phyloP scores from a whole-genome alignment of 306 rosid genomes.

The Nissolia schottii region DNA sequence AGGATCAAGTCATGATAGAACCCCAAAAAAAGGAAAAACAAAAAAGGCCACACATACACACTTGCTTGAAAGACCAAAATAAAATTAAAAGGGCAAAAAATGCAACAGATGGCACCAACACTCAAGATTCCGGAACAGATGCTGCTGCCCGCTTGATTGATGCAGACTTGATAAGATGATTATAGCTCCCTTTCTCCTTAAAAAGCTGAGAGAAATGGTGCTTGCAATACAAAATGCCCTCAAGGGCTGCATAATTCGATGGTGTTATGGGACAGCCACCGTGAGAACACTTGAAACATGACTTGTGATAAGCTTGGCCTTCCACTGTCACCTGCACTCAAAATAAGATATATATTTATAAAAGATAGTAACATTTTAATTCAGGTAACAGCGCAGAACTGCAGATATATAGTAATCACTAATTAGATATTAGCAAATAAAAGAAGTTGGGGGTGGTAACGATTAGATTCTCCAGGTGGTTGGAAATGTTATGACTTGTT shows the following conservation, averaged over 20 bases:
- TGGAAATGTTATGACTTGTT: background rate
- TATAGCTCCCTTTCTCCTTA: constrained; percentile 84
- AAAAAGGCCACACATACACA: background rate
- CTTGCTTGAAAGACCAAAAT: background rate
- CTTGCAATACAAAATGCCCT: constrained; percentile 93
- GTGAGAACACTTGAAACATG: constrained; percentile 92
- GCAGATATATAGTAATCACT: background rate
- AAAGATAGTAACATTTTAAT: background rate
- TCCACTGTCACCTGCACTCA: constrained; percentile 88
- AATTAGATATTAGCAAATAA: no score
- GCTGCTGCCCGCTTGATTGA: constrained; percentile 59
- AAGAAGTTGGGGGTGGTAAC: background rate
- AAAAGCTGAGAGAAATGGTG: constrained; percentile 96
- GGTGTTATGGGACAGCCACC: constrained; percentile 91
- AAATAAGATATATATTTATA: background rate
- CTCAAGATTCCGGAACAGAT: constrained; percentile 63
- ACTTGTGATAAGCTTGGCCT: constrained; percentile 78
- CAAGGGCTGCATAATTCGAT: constrained; percentile 90
- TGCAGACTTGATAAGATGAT: constrained; percentile 75
- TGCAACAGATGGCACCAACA: background rate
- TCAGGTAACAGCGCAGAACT: background rate
- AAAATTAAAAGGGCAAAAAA: background rate
- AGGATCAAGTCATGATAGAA: background rate
- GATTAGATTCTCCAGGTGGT: background rate
- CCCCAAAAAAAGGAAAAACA: background rate